A percentile compares a stretch with the other conserved stretches of the same genome.
These are phyloP conservation scores for Leptographium radiaticola DNA, from an alignment of 2,329 filamentous ascomycete species.

Conservation along the genomic window DNA sequence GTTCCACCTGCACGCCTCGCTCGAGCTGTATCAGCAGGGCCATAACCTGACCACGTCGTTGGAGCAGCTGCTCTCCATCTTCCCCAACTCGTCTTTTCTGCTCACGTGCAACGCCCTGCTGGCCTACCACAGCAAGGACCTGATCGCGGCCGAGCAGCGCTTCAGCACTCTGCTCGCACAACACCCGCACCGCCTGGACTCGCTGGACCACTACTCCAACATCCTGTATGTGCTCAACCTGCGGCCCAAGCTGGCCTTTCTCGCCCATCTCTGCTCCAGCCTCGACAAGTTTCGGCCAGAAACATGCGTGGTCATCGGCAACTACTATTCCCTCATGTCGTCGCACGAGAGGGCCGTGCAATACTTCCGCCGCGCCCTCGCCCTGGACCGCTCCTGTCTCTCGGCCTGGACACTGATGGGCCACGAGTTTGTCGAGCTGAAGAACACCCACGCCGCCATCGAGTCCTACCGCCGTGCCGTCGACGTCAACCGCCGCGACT, in stretches of 20 bases:
- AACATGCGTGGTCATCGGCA: conserved; percentile 91
- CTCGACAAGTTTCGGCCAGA: conserved; percentile 95
- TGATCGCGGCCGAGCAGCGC: conserved; percentile 53
- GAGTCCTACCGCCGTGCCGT: conserved; percentile 93
- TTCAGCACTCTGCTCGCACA: conserved; percentile 71
- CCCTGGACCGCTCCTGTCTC: conserved; percentile 77
- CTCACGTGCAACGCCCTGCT: conserved; percentile 81
- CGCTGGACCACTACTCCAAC: conserved; percentile 91
- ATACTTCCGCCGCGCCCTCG: conserved; percentile 88
- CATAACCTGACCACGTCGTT: conserved; percentile 62
- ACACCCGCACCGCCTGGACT: conserved; percentile 64
- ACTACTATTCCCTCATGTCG: conserved; percentile 90
- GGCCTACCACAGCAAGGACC: conserved; percentile 78
- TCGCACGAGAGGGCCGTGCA: conserved; percentile 97
- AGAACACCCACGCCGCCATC: conserved; percentile 95
- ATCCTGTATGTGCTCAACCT: conserved; percentile 88
- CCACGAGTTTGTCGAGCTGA: conserved; percentile 96
- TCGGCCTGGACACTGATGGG: conserved; percentile 98
- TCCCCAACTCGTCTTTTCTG: conserved; percentile 78
- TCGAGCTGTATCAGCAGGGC: conserved; percentile 82
- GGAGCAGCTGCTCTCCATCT: conserved; percentile 67
- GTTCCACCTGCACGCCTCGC: conserved; percentile 80
- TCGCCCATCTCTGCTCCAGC: conserved; percentile 80
- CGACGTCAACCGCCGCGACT: conserved; percentile 90
- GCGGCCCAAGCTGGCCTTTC: conserved; percentile 78